These are phyloP conservation scores for Heteromeles arbutifolia DNA, from an alignment of 306 rosid species.

Conservation along the genomic window DNA sequence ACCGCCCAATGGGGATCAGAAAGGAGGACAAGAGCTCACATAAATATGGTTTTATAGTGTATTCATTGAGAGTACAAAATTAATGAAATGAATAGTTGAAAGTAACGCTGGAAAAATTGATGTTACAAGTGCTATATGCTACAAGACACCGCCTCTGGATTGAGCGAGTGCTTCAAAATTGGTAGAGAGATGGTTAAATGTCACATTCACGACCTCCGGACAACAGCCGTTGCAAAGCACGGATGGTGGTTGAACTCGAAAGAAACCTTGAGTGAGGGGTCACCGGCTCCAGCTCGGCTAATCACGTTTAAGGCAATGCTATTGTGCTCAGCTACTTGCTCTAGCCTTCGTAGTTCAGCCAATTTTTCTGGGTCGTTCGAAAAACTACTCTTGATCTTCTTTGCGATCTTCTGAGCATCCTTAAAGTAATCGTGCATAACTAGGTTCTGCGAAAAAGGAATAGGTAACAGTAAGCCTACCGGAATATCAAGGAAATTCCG, in stretches of 20 bases:
- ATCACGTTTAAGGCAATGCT: slow-evolving; percentile 71
- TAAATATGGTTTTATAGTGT: slow-evolving; percentile 16
- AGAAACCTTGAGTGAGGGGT: slow-evolving; percentile 68
- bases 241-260: slow-evolving; percentile 83
- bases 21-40: not conserved
- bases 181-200: slow-evolving; percentile 24
- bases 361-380: slow-evolving; percentile 61
- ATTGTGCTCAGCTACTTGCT: slow-evolving; percentile 94
- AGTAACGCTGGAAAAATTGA: slow-evolving; percentile 15
- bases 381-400: slow-evolving; percentile 68
- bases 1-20: not conserved
- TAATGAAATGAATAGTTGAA: slow-evolving; percentile 33
- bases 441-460: slow-evolving; percentile 43
- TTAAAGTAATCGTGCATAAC: slow-evolving; percentile 71
- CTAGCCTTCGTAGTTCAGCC: slow-evolving; percentile 70
- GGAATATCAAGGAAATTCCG: not conserved
- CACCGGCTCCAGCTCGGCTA: slow-evolving; percentile 54
- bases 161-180: slow-evolving; percentile 36
- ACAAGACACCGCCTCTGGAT: slow-evolving; percentile 31
- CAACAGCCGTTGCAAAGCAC: slow-evolving; percentile 72
- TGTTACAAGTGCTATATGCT: slow-evolving; percentile 32
- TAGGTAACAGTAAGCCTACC: slow-evolving; percentile 1
- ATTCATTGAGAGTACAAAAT: slow-evolving; percentile 32
- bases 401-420: slow-evolving; percentile 83
- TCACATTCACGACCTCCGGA: slow-evolving; percentile 65